phyloP scores from a whole-genome alignment of 495 filamentous ascomycete species.

The Neurospora africana region DNA sequence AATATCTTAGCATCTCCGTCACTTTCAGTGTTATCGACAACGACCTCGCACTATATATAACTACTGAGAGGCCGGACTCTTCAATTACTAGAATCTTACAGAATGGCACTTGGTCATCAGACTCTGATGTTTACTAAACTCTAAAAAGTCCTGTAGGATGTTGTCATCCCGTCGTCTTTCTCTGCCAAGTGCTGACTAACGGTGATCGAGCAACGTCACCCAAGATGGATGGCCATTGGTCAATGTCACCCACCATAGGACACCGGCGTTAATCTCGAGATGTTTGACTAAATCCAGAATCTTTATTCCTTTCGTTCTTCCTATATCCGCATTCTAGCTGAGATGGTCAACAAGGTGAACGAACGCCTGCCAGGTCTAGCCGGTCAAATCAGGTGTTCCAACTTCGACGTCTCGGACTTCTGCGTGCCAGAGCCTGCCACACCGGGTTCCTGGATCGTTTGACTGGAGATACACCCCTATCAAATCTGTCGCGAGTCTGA shows the following conservation, averaged over 20 bases:
- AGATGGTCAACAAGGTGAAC: neutral
- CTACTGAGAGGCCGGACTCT: neutral
- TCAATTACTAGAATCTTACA: neutral
- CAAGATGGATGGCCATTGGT: neutral
- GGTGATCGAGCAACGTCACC: neutral
- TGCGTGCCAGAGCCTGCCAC: neutral
- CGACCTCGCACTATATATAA: neutral
- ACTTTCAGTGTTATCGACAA: neutral
- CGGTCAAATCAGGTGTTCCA: neutral
- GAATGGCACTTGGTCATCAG: neutral
- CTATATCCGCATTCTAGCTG: neutral
- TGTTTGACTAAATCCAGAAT: neutral
- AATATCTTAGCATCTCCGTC: neutral
- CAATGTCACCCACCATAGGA: neutral
- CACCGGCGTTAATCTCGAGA: neutral
- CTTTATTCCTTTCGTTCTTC: neutral
- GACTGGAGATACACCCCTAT: too few relatives aligned
- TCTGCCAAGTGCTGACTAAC: neutral
- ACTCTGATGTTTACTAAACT: neutral
- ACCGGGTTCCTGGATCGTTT: too few relatives aligned
- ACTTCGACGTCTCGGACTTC: neutral
- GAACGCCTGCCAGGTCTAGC: neutral
- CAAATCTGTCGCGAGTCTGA: too few relatives aligned
- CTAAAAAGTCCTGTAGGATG: neutral
- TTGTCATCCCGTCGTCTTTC: neutral